Conservation (phyloP, 2,329 filamentous ascomycete species). For the Aspergillus sojae region DNA sequence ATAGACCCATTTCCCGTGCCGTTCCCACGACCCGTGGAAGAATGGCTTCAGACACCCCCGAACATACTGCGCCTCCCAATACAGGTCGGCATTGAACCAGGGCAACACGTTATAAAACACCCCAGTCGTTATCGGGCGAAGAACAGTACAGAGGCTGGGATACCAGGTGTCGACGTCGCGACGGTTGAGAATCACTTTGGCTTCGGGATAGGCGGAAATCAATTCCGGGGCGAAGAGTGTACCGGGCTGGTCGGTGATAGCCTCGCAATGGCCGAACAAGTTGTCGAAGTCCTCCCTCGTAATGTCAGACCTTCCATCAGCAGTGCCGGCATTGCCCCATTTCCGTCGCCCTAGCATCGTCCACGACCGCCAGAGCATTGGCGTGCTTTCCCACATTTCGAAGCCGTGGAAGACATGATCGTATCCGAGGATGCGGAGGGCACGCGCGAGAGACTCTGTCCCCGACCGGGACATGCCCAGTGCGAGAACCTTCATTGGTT, state of each 20-base stretch:
- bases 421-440: constrained; percentile 22
- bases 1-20: constrained; percentile 16
- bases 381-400: constrained; percentile 12
- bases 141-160: constrained; percentile 5
- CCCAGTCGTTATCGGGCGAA: neutral
- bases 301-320: neutral
- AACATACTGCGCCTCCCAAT: constrained; percentile 11
- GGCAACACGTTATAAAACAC: constrained; percentile 5
- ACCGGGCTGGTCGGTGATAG: constrained; percentile 22
- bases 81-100: constrained; percentile 16
- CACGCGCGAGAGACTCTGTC: constrained; percentile 27
- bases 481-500: constrained; percentile 26
- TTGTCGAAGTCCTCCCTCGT: constrained; percentile 14
- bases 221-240: constrained; percentile 24
- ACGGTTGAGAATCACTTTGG: constrained; percentile 28
- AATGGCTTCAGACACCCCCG: neutral
- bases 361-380: constrained; percentile 13
- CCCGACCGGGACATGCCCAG: constrained; percentile 29
- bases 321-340: too few species aligned
- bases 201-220: constrained; percentile 26
- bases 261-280: constrained; percentile 16
- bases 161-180: constrained; percentile 25
- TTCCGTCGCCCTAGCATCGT: neutral
- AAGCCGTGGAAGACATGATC: too few species aligned
- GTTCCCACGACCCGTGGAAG: constrained; percentile 7